Percentiles rank a stretch among this genome's conserved stretches.
These are phyloP conservation scores for Clavispora carvajalis DNA, from an alignment of 805 yeast genomes.

Conservation along the genomic window DNA sequence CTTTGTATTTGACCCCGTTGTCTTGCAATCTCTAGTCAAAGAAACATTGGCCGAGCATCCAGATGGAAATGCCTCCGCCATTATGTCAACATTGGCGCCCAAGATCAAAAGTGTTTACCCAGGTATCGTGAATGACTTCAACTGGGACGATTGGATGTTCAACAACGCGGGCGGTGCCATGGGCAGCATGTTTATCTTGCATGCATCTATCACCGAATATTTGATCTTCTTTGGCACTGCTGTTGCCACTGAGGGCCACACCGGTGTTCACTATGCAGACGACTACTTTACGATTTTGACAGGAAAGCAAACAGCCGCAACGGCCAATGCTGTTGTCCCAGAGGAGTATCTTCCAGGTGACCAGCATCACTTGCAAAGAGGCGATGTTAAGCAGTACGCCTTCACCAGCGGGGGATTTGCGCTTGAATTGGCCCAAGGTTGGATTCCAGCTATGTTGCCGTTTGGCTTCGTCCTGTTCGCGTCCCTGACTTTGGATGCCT, in stretches of 20 bases:
- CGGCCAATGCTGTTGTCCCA: slow-evolving; percentile 55
- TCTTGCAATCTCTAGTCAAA: slow-evolving; percentile 53
- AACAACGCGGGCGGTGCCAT: slow-evolving; percentile 99
- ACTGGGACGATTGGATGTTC: slow-evolving; percentile 85
- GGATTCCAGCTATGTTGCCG: slow-evolving; percentile 97
- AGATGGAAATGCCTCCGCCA: slow-evolving; percentile 54
- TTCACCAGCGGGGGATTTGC: slow-evolving; percentile 86
- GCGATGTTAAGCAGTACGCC: slow-evolving; percentile 73
- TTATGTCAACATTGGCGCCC: slow-evolving; percentile 59
- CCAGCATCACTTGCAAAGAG: slow-evolving; percentile 72
- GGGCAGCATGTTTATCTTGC: slow-evolving; percentile 93
- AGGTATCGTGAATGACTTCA: slow-evolving; percentile 62
- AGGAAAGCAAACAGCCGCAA: slow-evolving; percentile 75
- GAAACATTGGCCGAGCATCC: slow-evolving; percentile 50
- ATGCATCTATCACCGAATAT: slow-evolving; percentile 91
- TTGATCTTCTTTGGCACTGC: slow-evolving; percentile 91
- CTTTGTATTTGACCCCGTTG: slow-evolving; percentile 66
- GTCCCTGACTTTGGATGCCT: slow-evolving; percentile 74
- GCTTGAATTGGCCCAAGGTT: slow-evolving; percentile 94
- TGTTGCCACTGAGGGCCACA: slow-evolving; percentile 92
- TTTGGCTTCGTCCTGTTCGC: slow-evolving; percentile 83
- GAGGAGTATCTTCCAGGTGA: slow-evolving; percentile 85
- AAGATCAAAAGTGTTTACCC: slow-evolving; percentile 53
- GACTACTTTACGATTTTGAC: slow-evolving; percentile 89
- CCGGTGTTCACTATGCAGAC: slow-evolving; percentile 95